A percentile compares a stretch with the other conserved stretches of the same genome.
phyloP scores from a whole-genome alignment of 306 rosid genomes.

The Prosopis cineraria region DNA sequence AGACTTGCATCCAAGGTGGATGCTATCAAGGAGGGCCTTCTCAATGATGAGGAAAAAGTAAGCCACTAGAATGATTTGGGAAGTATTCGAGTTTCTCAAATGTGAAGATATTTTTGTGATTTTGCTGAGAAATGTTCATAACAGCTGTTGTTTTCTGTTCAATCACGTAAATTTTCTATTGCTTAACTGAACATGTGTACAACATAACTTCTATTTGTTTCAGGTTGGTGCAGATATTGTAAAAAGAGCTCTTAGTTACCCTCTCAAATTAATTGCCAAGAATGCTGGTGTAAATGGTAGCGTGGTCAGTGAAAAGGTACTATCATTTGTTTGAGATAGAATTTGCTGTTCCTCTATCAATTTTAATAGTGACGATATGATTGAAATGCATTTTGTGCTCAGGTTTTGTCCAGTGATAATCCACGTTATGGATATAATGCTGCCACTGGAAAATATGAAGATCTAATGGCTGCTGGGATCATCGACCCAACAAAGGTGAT shows the following conservation, averaged over 20 bases:
- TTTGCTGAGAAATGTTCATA: background rate
- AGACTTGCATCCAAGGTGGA: slow-evolving; percentile 98
- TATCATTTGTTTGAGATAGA: background rate
- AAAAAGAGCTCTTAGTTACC: slow-evolving; percentile 91
- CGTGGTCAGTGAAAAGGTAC: slow-evolving; percentile 98
- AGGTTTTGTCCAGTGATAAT: slow-evolving; percentile 89
- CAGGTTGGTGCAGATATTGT: slow-evolving; percentile 99
- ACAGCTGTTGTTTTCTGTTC: background rate
- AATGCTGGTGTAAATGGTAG: slow-evolving; percentile 99
- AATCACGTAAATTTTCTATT: background rate
- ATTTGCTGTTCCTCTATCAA: background rate
- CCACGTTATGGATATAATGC: slow-evolving; percentile 84
- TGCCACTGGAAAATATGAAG: slow-evolving; percentile 96
- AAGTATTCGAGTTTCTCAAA: background rate
- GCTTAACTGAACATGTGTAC: background rate
- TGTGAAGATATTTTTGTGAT: background rate
- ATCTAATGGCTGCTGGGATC: slow-evolving; percentile 95
- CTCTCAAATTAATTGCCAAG: slow-evolving; percentile 92
- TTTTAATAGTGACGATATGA: slow-evolving; percentile 13
- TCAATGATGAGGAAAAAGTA: slow-evolving; percentile 94
- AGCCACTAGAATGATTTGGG: background rate
- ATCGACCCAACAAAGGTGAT: slow-evolving; percentile 97
- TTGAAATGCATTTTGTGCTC: background rate
- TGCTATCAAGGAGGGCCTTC: slow-evolving; percentile 75
- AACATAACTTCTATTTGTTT: slow-evolving; percentile 10